Base-by-base conservation (phyloP, 1,284 basidiomycete genomes). In the Porogramme epimiltina region DNA sequence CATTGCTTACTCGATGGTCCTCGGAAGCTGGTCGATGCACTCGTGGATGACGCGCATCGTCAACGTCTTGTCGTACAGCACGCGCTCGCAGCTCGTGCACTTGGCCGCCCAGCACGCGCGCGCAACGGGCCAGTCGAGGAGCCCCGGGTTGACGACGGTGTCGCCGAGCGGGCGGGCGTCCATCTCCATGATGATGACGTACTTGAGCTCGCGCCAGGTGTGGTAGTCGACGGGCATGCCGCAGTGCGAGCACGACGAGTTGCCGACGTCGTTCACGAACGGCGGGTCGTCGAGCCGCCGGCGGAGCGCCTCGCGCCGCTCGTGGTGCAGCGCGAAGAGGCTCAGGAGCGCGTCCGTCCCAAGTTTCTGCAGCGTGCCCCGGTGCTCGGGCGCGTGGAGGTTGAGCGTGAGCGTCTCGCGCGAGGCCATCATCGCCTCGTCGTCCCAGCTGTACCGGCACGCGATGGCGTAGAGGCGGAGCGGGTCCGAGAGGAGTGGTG, bases 131-230 rank as follows among this genome's bases (percentile, higher is more conserved):
- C 84, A 86, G 31, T 76, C 74, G 19, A 65, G 61, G 48, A 85
- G 64, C 3, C 83, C 83, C 3, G 54, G 43, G 18, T 76, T 72
- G 51, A 75, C 43, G 33, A 85, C 70, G 4, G 79, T 81, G 58
- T 86, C 84, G 3, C 83, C 84, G 19, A 78, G 66, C 4, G 84
- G 80, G 15, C 82, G 73, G 3, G 60, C 58, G 54, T 85, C 83
- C 70, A 85, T 79, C 72, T 84, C 84, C 49, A 73, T 58, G 8
- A 79, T 62, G 49, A 84, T 75, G 41, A 66, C 74, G 59, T 78
- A 72, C 63, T 84, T 84, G 51, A 86, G 72, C 62, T 84, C 80
- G 59, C 81, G 72, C 84, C 84, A 85, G 4, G 81, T 80, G 53
- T 77, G 73, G 62, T 85, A 82, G 56, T 81, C 78, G 42, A 82